phyloP scores from a whole-genome alignment of 495 filamentous ascomycete genomes.

The Xylaria cubensis region DNA sequence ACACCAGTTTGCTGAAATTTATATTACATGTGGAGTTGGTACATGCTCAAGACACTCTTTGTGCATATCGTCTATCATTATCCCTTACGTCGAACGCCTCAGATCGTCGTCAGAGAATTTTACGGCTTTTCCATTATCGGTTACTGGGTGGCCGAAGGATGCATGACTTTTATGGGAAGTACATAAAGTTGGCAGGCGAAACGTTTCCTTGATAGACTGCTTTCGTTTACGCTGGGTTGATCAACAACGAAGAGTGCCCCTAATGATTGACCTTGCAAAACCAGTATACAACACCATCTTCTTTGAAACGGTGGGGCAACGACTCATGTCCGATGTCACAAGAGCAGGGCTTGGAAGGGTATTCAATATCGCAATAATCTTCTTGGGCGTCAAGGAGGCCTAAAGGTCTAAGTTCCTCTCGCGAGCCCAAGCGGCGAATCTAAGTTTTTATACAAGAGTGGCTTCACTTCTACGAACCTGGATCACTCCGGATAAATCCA shows the following conservation, averaged over 20 bases:
- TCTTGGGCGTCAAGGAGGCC: no score
- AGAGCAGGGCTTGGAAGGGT: no score
- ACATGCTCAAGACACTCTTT: slow-evolving; percentile 1
- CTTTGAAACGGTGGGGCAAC: background rate
- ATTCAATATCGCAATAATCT: no score
- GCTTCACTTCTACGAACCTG: no score
- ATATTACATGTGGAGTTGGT: slow-evolving; percentile 7
- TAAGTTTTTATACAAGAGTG: no score
- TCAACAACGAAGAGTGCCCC: background rate
- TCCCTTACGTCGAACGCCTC: background rate
- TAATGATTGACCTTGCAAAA: slow-evolving; percentile 12
- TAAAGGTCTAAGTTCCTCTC: no score
- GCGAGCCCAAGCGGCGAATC: no score
- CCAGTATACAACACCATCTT: slow-evolving; percentile 5
- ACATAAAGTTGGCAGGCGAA: background rate
- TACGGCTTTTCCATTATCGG: background rate
- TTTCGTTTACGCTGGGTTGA: background rate
- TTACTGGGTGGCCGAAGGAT: background rate
- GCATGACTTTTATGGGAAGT: background rate
- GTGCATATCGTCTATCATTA: background rate
- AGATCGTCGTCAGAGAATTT: background rate
- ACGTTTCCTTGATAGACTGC: background rate
- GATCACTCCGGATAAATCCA: no score
- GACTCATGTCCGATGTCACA: background rate
- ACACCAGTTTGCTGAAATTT: background rate